Conservation (phyloP, 1,284 basidiomycete species). For the Ceratobasidium sp. region DNA sequence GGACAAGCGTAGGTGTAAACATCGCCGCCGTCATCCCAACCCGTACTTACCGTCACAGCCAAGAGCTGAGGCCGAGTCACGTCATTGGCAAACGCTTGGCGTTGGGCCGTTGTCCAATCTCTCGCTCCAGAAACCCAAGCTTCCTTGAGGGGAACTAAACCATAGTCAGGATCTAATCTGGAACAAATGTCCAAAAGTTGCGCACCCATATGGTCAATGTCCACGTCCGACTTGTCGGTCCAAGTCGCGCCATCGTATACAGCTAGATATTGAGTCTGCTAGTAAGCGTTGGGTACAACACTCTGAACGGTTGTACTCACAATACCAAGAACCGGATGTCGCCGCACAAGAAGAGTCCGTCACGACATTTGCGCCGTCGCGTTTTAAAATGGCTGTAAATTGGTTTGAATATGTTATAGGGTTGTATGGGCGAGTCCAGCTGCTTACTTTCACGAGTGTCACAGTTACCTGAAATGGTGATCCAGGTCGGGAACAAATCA, state of each 20-base stretch:
- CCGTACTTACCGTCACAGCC: conserved; percentile 59
- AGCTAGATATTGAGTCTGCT: conserved; percentile 58
- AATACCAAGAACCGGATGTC: conserved; percentile 11
- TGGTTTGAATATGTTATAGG: background rate
- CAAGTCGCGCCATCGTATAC: conserved; percentile 54
- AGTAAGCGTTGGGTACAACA: background rate
- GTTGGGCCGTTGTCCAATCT: conserved; percentile 61
- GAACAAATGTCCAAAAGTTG: conserved; percentile 50
- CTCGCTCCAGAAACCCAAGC: conserved; percentile 66
- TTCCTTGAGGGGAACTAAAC: conserved; percentile 49
- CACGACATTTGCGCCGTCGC: conserved; percentile 59
- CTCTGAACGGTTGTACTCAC: background rate
- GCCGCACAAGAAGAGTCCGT: background rate
- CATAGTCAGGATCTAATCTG: background rate
- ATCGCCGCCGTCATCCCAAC: background rate
- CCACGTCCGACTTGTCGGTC: conserved; percentile 66
- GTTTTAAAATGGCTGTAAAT: conserved; percentile 59
- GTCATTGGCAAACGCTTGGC: conserved; percentile 65
- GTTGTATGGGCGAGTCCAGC: background rate
- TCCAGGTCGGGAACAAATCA: conserved; percentile 20
- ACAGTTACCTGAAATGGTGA: conserved; percentile 60
- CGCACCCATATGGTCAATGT: conserved; percentile 56
- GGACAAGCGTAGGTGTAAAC: background rate
- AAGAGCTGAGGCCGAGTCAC: conserved; percentile 64
- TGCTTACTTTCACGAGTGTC: conserved; percentile 64